Evolutionary conservation across 1,139 yeast genomes (phyloP), one percentile per base, ranked within the genome.

Genomic region (Blastobotrys aristatus): DNA sequence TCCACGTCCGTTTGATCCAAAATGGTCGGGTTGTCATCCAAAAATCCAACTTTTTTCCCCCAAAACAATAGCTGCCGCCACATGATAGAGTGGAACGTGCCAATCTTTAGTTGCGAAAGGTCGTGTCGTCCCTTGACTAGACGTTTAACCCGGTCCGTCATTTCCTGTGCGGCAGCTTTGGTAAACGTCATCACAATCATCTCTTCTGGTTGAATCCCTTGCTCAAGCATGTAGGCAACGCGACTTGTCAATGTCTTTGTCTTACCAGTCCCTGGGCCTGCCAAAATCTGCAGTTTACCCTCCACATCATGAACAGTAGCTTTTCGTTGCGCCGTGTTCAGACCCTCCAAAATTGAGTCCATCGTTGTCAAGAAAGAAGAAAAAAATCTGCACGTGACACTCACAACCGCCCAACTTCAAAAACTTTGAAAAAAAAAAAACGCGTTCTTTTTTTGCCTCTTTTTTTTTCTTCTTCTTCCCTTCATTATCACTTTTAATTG

Each of bases 161-260:
- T 83, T 64, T 90, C 97, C 46, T 73, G 75, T 2, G 97, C 95
- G 0, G 97, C 97, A 56, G 83, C 84, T 60, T 86, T 86, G 17
- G 97, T 89, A 66, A 90, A 90, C 0, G 97, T 89, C 11, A 96
- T 87, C 22, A 89, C 92, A 2, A 90, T 75, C 35, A 90, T 75
- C 40, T 75, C 68, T 27, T 73, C 71, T 0, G 96, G 89, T 1
- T 71, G 66, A 2, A 71, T 61, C 30, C 77, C 74, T 10, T 73
- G 66, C 21, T 87, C 58, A 31, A 89, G 69, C 3, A 43, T 8
- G 60, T 80, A 77, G 0, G 94, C 94, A 7, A 88, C 94, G 40
- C 96, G 71, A 1, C 89, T 74, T 0, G 87, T 80, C 39, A 90
- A 68, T 2, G 90, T 90, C 59, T 82, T 85, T 2, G 97, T 89